phyloP scores from a whole-genome alignment of 306 rosid species.

The Rosa lucieae region DNA sequence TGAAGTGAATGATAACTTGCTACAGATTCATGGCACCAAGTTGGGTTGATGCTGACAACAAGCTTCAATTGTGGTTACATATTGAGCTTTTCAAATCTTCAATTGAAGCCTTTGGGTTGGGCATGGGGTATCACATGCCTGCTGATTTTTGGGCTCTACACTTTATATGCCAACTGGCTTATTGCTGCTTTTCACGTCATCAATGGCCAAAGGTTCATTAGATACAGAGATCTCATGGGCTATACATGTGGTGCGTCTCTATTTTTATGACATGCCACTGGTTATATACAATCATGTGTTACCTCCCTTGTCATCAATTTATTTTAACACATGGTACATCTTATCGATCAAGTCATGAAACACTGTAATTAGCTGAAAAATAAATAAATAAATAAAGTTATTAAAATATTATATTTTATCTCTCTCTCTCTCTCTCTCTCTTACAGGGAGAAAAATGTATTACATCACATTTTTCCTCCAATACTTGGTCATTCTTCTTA shows the following conservation, averaged over 20 bases:
- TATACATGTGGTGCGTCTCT: conserved; percentile 35
- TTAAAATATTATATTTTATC: too few species aligned
- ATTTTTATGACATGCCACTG: background rate
- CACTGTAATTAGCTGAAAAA: too few species aligned
- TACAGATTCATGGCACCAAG: conserved; percentile 70
- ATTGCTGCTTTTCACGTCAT: conserved; percentile 56
- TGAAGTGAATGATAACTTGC: background rate
- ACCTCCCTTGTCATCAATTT: too few species aligned
- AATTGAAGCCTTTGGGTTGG: conserved; percentile 59
- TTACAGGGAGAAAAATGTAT: conserved; percentile 29
- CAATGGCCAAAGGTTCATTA: conserved; percentile 52
- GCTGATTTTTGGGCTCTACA: conserved; percentile 43
- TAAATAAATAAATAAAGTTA: too few species aligned
- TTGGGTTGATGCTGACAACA: conserved; percentile 51
- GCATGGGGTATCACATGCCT: conserved; percentile 53
- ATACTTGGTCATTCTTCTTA: conserved; percentile 47
- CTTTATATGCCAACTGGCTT: conserved; percentile 57
- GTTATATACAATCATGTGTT: too few species aligned
- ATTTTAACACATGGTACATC: too few species aligned
- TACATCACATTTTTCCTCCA: conserved; percentile 49
- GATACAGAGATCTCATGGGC: conserved; percentile 69
- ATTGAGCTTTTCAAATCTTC: conserved; percentile 45
- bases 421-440: too few species aligned
- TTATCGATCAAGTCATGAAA: too few species aligned
- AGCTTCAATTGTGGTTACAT: conserved; percentile 57